A percentile compares a stretch with the other conserved stretches of the same genome.
These are phyloP conservation scores for Blastocystis sp. DNA, from an alignment of 352 stramenopile species.

Conservation along the genomic window DNA sequence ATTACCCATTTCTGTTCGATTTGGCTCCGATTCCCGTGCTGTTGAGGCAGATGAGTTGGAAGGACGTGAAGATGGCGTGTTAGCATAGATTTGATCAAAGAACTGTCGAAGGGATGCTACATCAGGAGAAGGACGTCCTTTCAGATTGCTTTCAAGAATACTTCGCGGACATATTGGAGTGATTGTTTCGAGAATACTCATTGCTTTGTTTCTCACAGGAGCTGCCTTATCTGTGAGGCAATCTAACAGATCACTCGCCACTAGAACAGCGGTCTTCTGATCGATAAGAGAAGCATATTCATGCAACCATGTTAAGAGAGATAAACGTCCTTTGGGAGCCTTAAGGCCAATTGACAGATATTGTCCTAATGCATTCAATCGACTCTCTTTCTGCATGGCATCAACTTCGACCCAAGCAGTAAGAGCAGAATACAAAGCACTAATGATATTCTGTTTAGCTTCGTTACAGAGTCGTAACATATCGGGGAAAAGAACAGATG, in stretches of 20 bases:
- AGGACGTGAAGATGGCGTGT: not conserved
- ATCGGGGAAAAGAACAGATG: not conserved
- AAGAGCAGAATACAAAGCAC: not conserved
- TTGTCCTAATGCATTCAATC: not conserved
- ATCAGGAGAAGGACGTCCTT: constrained; percentile 28
- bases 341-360: constrained; percentile 22
- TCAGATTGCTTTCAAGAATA: not conserved
- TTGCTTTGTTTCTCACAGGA: not conserved
- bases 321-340: not conserved
- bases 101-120: not conserved
- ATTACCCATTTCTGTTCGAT: not conserved
- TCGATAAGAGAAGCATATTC: not conserved
- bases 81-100: not conserved
- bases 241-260: not conserved
- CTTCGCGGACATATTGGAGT: not conserved
- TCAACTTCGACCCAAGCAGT: constrained; percentile 7
- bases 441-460: constrained; percentile 17
- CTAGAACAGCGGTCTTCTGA: not conserved
- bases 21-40: not conserved
- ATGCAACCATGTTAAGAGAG: constrained; percentile 2
- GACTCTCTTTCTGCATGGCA: not conserved
- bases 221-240: constrained; percentile 19
- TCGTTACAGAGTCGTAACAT: constrained; percentile 8
- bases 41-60: not conserved
- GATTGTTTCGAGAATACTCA: not conserved